These are phyloP conservation scores for Heterobasidion occidentale DNA, from an alignment of 1,284 basidiomycete genomes.

Conservation along the genomic window DNA sequence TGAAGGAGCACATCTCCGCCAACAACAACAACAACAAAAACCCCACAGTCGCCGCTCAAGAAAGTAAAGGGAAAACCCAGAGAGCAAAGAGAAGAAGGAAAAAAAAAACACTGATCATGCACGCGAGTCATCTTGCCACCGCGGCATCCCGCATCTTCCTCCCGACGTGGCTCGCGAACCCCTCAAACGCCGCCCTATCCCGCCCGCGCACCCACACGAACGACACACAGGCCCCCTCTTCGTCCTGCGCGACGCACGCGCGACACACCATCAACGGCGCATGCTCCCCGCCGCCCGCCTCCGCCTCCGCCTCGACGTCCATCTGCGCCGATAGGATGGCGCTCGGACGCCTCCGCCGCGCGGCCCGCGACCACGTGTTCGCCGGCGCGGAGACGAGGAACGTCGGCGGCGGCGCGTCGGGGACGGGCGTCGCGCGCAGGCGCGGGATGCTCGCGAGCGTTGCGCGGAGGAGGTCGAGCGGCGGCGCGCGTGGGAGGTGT, in stretches of 20 bases:
- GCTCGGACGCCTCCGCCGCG: conserved; percentile 34
- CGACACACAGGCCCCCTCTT: conserved; percentile 21
- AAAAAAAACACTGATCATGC: no score
- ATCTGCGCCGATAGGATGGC: conserved; percentile 10
- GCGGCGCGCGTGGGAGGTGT: conserved; percentile 16
- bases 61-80: no score
- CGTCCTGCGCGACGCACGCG: conserved; percentile 16
- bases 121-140: no score
- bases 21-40: no score
- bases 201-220: conserved; percentile 60
- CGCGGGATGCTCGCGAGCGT: conserved; percentile 22
- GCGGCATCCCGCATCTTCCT: conserved; percentile 24
- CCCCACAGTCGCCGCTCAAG: no score
- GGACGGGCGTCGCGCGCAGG: conserved; percentile 20
- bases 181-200: conserved; percentile 57
- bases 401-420: conserved; percentile 5
- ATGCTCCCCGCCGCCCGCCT: background rate
- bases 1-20: no score
- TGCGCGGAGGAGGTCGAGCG: conserved; percentile 6
- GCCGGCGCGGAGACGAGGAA: conserved; percentile 34
- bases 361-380: conserved; percentile 74
- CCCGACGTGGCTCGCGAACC: conserved; percentile 55
- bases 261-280: conserved; percentile 13
- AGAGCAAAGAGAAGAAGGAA: no score
- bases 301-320: conserved; percentile 1